Evolutionary conservation across 208 protist species (phyloP), one percentile per base, ranked within the genome.

Genomic region (Leishmania gerbilli): DNA sequence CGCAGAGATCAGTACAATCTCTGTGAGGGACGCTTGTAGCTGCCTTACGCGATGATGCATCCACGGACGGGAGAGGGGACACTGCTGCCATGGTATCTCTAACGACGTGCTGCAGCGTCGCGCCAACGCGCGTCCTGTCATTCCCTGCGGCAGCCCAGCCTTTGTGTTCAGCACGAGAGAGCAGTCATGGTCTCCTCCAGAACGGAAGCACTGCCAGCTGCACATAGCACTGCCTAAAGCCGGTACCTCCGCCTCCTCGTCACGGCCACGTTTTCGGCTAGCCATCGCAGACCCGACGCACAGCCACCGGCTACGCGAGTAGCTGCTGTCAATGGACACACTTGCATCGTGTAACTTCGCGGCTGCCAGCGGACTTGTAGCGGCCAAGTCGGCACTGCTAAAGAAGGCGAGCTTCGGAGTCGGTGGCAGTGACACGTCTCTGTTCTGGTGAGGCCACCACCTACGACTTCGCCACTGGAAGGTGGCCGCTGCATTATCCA

Each of bases 151-250:
- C 21, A 94, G 69, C 21, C 92, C 92, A 45, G 84, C 89, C 80
- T 96, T 96, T 8, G 87, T 96, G 79, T 96, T 96, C 17, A 94
- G 74, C 3, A 88, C 88, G n/a, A 89, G 65, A 24, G 80, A 77
- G 37, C 56, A 62, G n/a, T 4, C 53, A 13, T 76, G 34, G 64
- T 13, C 51, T 21, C 55, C 53, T 79, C 68, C 37, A 11, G 45
- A 27, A 27, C 27, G 45, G 19, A 40, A n/a, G 56, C 27, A 72
- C n/a, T 42, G n/a, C 24, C 58, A 77, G 21, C 49, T n/a, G 67
- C 49, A n/a, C 21, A 31, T 24, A 4, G 21, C 17, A 7, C 53
- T 40, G 7, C 49, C 56, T 7, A n/a, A 15, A 64, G 42, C 27
- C 42, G 19, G 40, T 5, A 17, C 40, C 11, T 71, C 60, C 21